Base-by-base conservation (phyloP, 2,329 filamentous ascomycete genomes). In the Cladosporium colombiae region DNA sequence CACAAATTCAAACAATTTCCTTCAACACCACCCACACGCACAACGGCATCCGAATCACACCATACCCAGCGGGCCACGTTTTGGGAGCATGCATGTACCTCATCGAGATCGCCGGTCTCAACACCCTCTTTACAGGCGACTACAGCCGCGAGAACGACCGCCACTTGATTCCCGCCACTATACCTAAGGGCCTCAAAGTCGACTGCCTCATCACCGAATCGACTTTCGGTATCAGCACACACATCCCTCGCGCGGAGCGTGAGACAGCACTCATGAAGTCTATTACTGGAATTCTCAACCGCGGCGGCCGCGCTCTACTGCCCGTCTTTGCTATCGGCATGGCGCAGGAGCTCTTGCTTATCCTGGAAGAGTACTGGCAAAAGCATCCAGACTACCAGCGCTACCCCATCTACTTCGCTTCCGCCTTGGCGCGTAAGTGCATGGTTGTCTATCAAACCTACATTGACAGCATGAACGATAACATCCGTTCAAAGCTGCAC, bases 371-470 rank as follows among this genome's bases (percentile, higher is more conserved):
- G 77, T 98, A 97, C 80, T 99, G 95, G 95, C 87, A 86, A 69
- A 91, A 93, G 65, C 94, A 99, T 74, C 81, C 88, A 0, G 93
- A 97, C 72, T 92, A 89, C 70, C 93, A 97, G 70, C 93, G 91
- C 70, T 90, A 91, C 40, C 95, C 95, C 5, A 98, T 99, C 68
- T 99, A 98, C 81, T 99, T 98, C 78, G 96, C 96, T 64, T 95
- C 92, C 73, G 97, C 96, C 73, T 86, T 98, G 50, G 95, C 95
- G 0, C 85, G 94, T 68, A 95, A 97, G 79, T 99, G 95, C 81
- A 99, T 99, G 95, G 87, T 97, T 33, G 93, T 98, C 3, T 99
- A 99, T 76, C 95, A 98, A 77, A 99, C 95, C 1, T 99, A 98
- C 74, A 92, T 98, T 58, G 92, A 93, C 58, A 93, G 93, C 64